Evolutionary conservation across 129 eudicot genomes (phyloP).

Genomic region (Smallanthus sonchifolius): DNA sequence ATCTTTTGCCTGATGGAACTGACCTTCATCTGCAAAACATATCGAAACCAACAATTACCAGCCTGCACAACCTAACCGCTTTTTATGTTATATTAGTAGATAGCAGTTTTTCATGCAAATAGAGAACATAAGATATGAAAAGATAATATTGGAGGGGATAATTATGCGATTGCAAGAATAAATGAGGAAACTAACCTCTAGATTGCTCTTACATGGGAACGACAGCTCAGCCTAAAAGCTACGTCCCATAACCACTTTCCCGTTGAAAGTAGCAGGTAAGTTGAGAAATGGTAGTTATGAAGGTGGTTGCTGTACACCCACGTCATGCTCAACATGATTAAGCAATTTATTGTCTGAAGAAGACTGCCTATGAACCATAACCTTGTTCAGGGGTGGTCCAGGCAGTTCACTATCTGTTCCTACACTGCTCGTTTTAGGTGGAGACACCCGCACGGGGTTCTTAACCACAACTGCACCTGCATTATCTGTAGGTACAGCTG

Average conservation of each 20-base stretch:
- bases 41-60: slow-evolving; percentile 11
- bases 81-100: no score
- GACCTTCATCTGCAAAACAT: slow-evolving; percentile 43
- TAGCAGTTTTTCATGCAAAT: background rate
- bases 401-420: slow-evolving; percentile 31
- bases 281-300: slow-evolving; percentile 26
- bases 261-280: slow-evolving; percentile 38
- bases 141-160: background rate
- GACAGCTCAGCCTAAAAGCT: slow-evolving; percentile 33
- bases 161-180: background rate
- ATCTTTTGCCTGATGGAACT: slow-evolving; percentile 26
- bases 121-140: background rate
- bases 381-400: slow-evolving; percentile 33
- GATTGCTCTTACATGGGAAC: slow-evolving; percentile 36
- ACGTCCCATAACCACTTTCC: slow-evolving; percentile 23
- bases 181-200: slow-evolving; percentile 49
- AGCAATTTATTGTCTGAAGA: slow-evolving; percentile 39
- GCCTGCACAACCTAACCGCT: no score
- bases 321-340: slow-evolving; percentile 35
- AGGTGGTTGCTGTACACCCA: slow-evolving; percentile 39
- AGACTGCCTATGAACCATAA: slow-evolving; percentile 41
- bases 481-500: slow-evolving; percentile 35
- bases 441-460: slow-evolving; percentile 26
- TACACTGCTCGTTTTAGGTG: slow-evolving; percentile 31
- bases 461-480: slow-evolving; percentile 31